Conservation (phyloP, 2,329 filamentous ascomycete species). For the Cladosporium halotolerans region DNA sequence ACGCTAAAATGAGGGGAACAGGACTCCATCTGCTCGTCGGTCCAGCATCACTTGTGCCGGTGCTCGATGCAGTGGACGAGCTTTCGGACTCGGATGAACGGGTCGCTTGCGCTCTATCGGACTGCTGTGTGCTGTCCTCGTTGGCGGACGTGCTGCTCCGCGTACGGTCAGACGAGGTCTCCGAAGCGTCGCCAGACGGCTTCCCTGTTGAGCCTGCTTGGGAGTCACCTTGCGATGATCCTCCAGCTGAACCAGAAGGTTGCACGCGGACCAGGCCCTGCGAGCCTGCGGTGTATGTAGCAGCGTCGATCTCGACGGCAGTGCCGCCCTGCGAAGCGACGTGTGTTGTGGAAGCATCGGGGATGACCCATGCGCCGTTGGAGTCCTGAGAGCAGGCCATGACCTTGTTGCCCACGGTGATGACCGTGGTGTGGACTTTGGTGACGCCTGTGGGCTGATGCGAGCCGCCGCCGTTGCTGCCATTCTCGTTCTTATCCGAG, state of each 20-base stretch:
- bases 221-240: background rate
- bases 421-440: conserved; percentile 6
- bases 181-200: background rate
- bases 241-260: background rate
- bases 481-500: background rate
- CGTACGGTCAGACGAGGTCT: background rate
- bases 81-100: background rate
- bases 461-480: background rate
- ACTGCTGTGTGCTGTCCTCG: background rate
- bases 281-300: background rate
- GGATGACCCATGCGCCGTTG: conserved; percentile 1
- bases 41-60: background rate
- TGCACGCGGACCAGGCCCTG: background rate
- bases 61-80: background rate
- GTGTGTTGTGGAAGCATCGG: background rate
- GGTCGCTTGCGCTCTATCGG: background rate
- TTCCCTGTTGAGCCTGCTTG: background rate
- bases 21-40: background rate
- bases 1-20: background rate
- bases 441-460: background rate
- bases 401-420: conserved; percentile 2
- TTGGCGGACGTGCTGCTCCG: background rate
- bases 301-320: background rate
- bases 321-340: background rate
- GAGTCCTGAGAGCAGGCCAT: background rate